Evolutionary conservation across 208 protist genomes (phyloP).

Genomic region (Leishmania major): DNA sequence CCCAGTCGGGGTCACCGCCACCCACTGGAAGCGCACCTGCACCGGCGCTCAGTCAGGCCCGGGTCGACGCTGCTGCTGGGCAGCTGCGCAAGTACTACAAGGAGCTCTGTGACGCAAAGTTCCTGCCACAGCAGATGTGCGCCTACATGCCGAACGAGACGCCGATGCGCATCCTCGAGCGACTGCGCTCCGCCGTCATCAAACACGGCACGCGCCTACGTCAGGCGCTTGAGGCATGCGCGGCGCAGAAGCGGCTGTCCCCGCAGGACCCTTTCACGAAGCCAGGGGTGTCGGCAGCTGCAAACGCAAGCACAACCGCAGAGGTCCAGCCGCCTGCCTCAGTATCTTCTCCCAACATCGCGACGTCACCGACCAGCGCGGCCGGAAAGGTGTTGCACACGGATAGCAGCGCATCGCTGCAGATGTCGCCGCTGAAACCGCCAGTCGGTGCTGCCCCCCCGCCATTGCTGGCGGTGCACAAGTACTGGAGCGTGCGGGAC

Average conservation of each 20-base stretch:
- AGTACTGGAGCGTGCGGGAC: conserved; percentile 54
- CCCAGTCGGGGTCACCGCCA: not conserved
- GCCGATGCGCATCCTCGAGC: conserved; percentile 64
- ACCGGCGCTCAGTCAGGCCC: conserved; percentile 34
- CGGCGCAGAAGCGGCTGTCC: conserved; percentile 23
- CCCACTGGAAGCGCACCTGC: not conserved
- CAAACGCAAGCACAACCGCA: not conserved
- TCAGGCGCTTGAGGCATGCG: conserved; percentile 36
- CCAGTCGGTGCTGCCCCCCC: conserved; percentile 3
- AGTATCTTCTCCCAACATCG: not conserved
- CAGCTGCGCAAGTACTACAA: conserved; percentile 66
- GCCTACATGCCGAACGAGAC: conserved; percentile 70
- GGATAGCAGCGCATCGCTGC: conserved; percentile 1
- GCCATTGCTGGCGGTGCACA: not conserved
- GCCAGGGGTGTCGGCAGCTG: not conserved
- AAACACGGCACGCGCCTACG: conserved; percentile 33
- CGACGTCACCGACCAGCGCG: not conserved
- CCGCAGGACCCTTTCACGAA: conserved; percentile 34
- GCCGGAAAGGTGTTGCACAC: not conserved
- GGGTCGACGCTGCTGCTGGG: conserved; percentile 41
- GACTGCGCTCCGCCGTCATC: conserved; percentile 49
- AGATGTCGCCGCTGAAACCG: conserved; percentile 3
- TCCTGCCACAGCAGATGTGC: conserved; percentile 69
- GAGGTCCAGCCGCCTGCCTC: not conserved
- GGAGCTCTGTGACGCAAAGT: conserved; percentile 59